Base-by-base conservation (phyloP, 495 filamentous ascomycete species). In the Penicillium dipodomyicola region DNA sequence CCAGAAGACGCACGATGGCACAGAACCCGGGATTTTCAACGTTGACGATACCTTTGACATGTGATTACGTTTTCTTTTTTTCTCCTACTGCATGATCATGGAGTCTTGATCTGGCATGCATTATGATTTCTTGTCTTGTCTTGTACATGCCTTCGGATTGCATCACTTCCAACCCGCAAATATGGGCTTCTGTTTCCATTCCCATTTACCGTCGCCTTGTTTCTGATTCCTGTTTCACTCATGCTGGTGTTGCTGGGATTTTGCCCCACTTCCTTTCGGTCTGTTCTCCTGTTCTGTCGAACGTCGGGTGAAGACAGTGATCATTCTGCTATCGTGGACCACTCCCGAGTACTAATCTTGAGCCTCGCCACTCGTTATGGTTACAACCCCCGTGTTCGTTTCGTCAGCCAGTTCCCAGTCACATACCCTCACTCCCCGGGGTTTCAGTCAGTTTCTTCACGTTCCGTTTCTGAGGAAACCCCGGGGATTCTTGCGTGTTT, bases 1-100 rank as follows among this genome's bases (percentile, higher is more conserved):
- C 56, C 80, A 88, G 40, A 85, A 80, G 76, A 83, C 85, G 51
- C 71, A 72, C 60, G 80, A 83, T 43, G 83, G 82, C 54, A 77
- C 81, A 51, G 88, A 91, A 59, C 68, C 77, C 12, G 84, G 84
- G 49, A 83, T 90, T 64, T 90, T 91, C 73, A 88, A 87, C 66
- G 75, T 76, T 73, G 80, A 82, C 48, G 81, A 84, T 35, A 85
- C 87, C 60, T 91, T 91, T 76, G 88, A 91, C 62, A 78, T 82
- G 68, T 84, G 73, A 82, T 68, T 63, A 75, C 70, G 71, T 67
- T 59, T 67, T 69, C 51, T 50, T 48, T 57, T 58, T 56, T 30
- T 67, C 54, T 55, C 54, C 50, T 59, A 53, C 59, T 67, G 72
- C 72, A 75, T 77, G 71, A 70, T 72, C 64, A 65, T 72, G 71